Percentiles rank a stretch among this genome's conserved stretches.
Conservation (phyloP, 345 rosid genomes). For the Lepidium didymum region DNA sequence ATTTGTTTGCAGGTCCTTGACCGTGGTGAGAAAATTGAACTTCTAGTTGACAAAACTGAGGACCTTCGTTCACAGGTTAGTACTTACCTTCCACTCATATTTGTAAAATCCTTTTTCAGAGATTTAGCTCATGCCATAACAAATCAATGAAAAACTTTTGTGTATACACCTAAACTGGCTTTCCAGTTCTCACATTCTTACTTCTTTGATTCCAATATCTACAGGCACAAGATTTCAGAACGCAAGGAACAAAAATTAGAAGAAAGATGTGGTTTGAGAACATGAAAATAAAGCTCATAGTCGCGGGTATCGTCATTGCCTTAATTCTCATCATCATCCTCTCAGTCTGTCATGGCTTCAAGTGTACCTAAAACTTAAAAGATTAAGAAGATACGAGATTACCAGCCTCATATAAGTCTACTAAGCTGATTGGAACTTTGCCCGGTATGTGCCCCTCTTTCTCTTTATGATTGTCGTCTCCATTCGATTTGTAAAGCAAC, state of each 20-base stretch:
- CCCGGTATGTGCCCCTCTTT: not conserved
- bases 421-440: not conserved
- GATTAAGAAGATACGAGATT: not conserved
- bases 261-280: slow-evolving; percentile 77
- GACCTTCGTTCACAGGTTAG: slow-evolving; percentile 64
- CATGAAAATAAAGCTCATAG: slow-evolving; percentile 77
- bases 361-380: slow-evolving; percentile 30
- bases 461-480: not conserved
- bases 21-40: slow-evolving; percentile 78
- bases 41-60: slow-evolving; percentile 73
- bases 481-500: not conserved
- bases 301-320: slow-evolving; percentile 47
- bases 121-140: not conserved
- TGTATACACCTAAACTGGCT: not conserved
- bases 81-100: not conserved
- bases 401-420: not conserved
- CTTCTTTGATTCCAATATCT: not conserved
- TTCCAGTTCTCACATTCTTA: not conserved
- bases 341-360: slow-evolving; percentile 53
- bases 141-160: not conserved
- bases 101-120: not conserved
- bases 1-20: slow-evolving; percentile 50
- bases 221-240: slow-evolving; percentile 77
- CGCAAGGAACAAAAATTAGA: slow-evolving; percentile 59
- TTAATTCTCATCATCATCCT: slow-evolving; percentile 57